Evolutionary conservation across 169 alveolate genomes (phyloP).

Genomic region (Plasmodium falciparum): DNA sequence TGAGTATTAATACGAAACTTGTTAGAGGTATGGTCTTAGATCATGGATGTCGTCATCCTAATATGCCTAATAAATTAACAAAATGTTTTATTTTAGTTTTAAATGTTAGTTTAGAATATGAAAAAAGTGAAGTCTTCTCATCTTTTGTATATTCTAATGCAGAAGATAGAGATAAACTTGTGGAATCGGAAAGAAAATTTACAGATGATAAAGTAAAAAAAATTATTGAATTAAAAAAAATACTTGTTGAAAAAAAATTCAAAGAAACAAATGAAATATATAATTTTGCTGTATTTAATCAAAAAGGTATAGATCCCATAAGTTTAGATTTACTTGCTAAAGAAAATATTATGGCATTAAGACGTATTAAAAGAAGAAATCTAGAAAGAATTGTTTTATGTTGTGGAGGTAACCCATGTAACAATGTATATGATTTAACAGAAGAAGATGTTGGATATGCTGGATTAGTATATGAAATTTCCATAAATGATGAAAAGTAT

Average conservation of each 20-base stretch:
- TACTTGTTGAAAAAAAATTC: conserved; percentile 88
- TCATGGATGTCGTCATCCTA: conserved; percentile 99
- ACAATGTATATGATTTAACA: conserved; percentile 96
- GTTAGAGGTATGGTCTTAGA: conserved; percentile 97
- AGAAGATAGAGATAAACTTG: conserved; percentile 97
- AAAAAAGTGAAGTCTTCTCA: conserved; percentile 97
- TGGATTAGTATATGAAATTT: conserved; percentile 95
- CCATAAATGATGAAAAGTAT: conserved; percentile 98
- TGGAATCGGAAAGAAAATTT: conserved; percentile 95
- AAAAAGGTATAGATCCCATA: conserved; percentile 99
- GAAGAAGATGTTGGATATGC: conserved; percentile 98
- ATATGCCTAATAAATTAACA: conserved; percentile 97
- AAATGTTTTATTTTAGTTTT: conserved; percentile 97
- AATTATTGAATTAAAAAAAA: conserved; percentile 95
- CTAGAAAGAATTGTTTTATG: conserved; percentile 98
- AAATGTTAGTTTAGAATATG: conserved; percentile 98
- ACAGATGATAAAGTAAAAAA: conserved; percentile 98
- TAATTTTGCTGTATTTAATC: conserved; percentile 97
- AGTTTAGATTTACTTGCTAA: conserved; percentile 98
- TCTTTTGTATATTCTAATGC: conserved; percentile 98
- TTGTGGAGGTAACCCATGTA: conserved; percentile 99
- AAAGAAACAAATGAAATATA: conserved; percentile 82
- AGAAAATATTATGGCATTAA: conserved; percentile 97
- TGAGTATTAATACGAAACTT: conserved; percentile 95
- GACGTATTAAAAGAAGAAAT: conserved; percentile 98